Evolutionary conservation across 129 eudicot species (phyloP), one percentile per base, ranked within the genome.

Genomic region (Heracleum sosnowskyi): DNA sequence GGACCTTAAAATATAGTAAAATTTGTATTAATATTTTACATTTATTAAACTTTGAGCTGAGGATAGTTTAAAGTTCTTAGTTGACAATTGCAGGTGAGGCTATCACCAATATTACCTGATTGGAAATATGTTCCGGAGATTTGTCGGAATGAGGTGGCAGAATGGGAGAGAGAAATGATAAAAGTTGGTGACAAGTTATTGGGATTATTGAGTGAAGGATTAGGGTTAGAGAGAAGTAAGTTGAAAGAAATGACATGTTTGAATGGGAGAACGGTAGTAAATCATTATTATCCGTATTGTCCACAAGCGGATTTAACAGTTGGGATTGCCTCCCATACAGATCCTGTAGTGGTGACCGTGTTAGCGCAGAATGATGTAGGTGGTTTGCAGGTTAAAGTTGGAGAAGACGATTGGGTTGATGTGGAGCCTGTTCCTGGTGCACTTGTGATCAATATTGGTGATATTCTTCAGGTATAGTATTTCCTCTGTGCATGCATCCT

Each of bases 301-400:
- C 85, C 82, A 7, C 81, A 82, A 55, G 76, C 82, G 29, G 79
- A 82, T 15, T n/a, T 77, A 77, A 82, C 85, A 28, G 69, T 73
- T 36, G 85, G 85, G 69, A 24, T 78, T 16, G 10, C 73, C 20
- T 41, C 47, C 1, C 82, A 82, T n/a, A 71, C 82, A 4, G 85
- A 82, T 62, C 81, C 81, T 7, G 81, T 55, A 47, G 75, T 60
- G 42, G 12, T 82, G 46, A 82, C 85, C 7, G 72, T 82, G 22
- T 73, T 82, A 42, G 12, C 73, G 75, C 81, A 47, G 68, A 78
- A 82, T 77, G 28, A 73, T 13, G 68, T 82, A 16, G 39, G 31
- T n/a, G 85, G 85, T 11, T 73, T 82, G 75, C 85, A 82, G 40
- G 70, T 82, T 7, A 42, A 69, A 64, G 44, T 41, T 73, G 81